Evolutionary conservation across 805 yeast genomes (phyloP), one percentile per base, ranked within the genome.

Genomic region (Cyberlindnera japonica): DNA sequence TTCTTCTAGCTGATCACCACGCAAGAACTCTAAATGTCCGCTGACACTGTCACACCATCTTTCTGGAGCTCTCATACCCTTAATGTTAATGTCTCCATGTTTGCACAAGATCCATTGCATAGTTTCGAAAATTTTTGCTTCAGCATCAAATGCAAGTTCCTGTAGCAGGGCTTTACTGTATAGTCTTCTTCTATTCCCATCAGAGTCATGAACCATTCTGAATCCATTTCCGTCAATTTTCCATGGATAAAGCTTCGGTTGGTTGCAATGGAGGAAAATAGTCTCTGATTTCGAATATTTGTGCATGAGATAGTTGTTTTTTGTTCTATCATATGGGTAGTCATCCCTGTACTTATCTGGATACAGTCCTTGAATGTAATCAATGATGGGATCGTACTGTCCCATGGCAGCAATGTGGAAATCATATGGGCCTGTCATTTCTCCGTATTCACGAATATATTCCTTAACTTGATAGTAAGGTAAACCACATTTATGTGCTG

Each of bases 351-450:
- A 50, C 14, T 37, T 47, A 14, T 49, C 45, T 3, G 40, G 39
- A 8, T 54, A 41, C 14, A 23, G 27, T 0, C 40, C 25, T 30
- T 54, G 60, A 9, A 49, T 33, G 21, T 49, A 63, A 50, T 72
- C 77, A 42, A 67, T 59, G 1, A 64, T 64, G 1, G 80, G 79
- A 48, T 74, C 77, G 39, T 61, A 71, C 47, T 74, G 80, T 1
- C 78, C 79, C 80, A 74, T 74, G 3, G 76, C 77, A 8, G 74
- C 65, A n/a, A 78, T 78, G 8, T 61, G 57, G 50, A 70, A 71
- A 2, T 43, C 48, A 13, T 49, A 55, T 18, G 58, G 51, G 8
- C 65, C 66, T 2, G 44, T 37, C 31, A 42, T 36, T 22, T 48
- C 48, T 63, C 37, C 84, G 80, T 42, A 79, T 51, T 81, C 82